Conservation (phyloP, 2,329 filamentous ascomycete genomes). For the Penicillium janthinellum region DNA sequence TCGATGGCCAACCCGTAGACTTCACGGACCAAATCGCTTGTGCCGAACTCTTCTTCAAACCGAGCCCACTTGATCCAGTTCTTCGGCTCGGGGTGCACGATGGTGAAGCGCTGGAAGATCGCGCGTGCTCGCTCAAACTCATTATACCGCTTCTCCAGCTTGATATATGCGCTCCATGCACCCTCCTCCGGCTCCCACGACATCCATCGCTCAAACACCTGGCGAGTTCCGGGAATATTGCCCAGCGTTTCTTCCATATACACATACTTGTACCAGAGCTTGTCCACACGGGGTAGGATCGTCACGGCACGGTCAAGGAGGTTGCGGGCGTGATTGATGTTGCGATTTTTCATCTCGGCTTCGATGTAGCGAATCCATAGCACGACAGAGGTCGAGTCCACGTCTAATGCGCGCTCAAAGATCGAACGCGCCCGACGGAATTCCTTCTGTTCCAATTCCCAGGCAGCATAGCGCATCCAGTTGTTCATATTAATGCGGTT, state of each 20-base stretch:
- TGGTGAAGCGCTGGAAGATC: conserved; percentile 86
- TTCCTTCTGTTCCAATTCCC: conserved; percentile 98
- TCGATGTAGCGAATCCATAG: conserved; percentile 95
- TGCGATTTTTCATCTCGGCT: conserved; percentile 90
- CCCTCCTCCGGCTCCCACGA: conserved; percentile 96
- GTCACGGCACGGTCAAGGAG: conserved; percentile 93
- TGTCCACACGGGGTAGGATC: conserved; percentile 85
- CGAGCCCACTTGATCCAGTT: conserved; percentile 99
- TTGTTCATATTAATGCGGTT: conserved; percentile 97
- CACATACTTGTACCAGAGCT: conserved; percentile 99
- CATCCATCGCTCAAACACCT: conserved; percentile 98
- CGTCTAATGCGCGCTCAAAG: conserved; percentile 92
- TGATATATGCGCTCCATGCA: conserved; percentile 95
- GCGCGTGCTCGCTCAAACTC: conserved; percentile 88
- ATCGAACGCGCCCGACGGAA: conserved; percentile 87
- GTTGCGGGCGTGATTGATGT: conserved; percentile 96
- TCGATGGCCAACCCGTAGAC: conserved; percentile 90
- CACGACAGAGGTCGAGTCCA: conserved; percentile 81
- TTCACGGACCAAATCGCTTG: conserved; percentile 85
- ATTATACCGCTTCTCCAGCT: conserved; percentile 91
- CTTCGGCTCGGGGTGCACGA: conserved; percentile 88
- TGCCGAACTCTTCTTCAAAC: conserved; percentile 95
- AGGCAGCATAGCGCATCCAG: conserved; percentile 96
- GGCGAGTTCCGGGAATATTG: conserved; percentile 86
- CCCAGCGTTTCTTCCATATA: conserved; percentile 98